Evolutionary conservation across 2,329 filamentous ascomycete genomes (phyloP), one percentile per base, ranked within the genome.

Genomic region (Exserohilum turcica): DNA sequence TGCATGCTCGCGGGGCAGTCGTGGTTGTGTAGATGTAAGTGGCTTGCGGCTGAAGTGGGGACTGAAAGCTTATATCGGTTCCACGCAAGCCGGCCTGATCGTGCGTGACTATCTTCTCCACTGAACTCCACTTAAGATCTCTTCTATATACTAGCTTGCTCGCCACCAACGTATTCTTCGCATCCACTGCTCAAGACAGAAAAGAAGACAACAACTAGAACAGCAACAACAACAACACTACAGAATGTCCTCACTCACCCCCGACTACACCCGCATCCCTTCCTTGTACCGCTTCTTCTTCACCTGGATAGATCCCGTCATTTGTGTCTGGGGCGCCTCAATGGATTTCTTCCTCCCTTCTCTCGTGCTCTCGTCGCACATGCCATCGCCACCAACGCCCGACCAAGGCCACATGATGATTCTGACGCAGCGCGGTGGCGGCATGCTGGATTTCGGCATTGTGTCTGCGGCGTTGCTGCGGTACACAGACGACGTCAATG

Each of bases 371-470:
- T 59, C 51, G 5, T 61, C 64, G 8, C 58, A 61, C 24, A 57
- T 68, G 9, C 61, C 62, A 27, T 46, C 44, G 9, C 55, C 60
- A 4, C 31, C 42, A 2, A 46, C 37, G 0, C 57, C 56, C 3
- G 63, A 68, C 32, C 60, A 62, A 21, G 64, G 64, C 5, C 62
- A 68, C 38, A 39, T 43, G 42, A 65, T 69, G 64, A 60, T 70
- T 10, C 64, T 70, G 9, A 58, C 56, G 36, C 65, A 70, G 35
- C 62, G 65, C 6, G 66, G 61, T 35, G 66, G 66, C 24, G 56
- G 52, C 18, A 66, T 69, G 65, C 48, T 69, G n/a, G 58, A 61
- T 32, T 67, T 66, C 37, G 64, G 63, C n/a, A 53, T 68, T 45
- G 33, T 67, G 12, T 68, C 65, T 16, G 61, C 62, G n/a, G 48